A percentile compares a stretch with the other conserved stretches of the same genome.
Evolutionary conservation across 257 asterid genomes (phyloP).

Genomic region (Gentiana dahurica): DNA sequence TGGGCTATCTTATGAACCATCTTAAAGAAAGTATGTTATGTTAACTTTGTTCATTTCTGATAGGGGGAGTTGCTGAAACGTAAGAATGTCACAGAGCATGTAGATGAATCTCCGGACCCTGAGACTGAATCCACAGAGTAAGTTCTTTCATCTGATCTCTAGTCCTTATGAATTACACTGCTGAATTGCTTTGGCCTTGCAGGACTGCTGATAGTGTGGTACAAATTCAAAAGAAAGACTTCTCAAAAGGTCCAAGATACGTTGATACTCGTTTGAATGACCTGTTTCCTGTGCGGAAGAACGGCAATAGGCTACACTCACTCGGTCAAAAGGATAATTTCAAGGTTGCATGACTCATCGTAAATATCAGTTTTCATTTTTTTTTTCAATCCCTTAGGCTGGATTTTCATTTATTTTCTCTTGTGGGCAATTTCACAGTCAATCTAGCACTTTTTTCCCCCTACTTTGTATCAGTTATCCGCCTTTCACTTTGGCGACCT

Average conservation of each 20-base stretch:
- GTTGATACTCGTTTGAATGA: slow-evolving; percentile 49
- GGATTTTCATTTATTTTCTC: too few relatives aligned
- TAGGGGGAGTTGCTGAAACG: slow-evolving; percentile 80
- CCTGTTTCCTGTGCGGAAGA: slow-evolving; percentile 57
- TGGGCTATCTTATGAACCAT: too few relatives aligned
- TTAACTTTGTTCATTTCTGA: slow-evolving; percentile 1
- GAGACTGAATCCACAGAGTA: slow-evolving; percentile 33
- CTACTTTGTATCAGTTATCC: too few relatives aligned
- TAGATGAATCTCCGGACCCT: slow-evolving; percentile 39
- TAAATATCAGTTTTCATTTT: not conserved
- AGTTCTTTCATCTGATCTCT: not conserved
- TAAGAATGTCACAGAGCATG: slow-evolving; percentile 26
- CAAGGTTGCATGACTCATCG: slow-evolving; percentile 35
- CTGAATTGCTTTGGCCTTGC: slow-evolving; percentile 13
- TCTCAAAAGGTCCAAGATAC: slow-evolving; percentile 40
- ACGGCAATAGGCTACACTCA: slow-evolving; percentile 36
- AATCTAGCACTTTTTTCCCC: too few relatives aligned
- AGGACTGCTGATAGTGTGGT: slow-evolving; percentile 41
- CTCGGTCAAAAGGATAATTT: slow-evolving; percentile 37
- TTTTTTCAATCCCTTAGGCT: not conserved
- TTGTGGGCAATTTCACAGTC: too few relatives aligned
- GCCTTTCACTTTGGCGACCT: too few relatives aligned
- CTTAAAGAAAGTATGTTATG: too few relatives aligned
- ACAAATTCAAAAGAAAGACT: slow-evolving; percentile 40
- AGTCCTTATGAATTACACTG: not conserved